A percentile compares a stretch with the other conserved stretches of the same genome.
Conservation (phyloP, 495 filamentous ascomycete species). For the Neurospora intermedia region DNA sequence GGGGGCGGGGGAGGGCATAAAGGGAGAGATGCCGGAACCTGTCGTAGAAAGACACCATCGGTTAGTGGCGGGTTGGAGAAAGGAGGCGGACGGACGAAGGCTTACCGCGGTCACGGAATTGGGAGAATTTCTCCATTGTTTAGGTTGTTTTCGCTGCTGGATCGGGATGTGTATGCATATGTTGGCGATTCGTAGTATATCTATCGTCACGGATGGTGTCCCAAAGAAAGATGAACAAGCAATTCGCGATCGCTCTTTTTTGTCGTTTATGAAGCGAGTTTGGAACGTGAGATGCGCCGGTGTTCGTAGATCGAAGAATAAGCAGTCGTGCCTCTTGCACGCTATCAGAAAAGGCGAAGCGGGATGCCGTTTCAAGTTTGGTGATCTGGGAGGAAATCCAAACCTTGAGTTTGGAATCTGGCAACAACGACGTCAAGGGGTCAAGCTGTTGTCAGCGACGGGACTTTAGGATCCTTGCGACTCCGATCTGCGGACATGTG, state of each 20-base stretch:
- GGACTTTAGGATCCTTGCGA: background rate
- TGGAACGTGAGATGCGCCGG: background rate
- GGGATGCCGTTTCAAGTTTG: background rate
- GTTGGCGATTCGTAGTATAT: background rate
- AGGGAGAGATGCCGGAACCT: conserved; percentile 96
- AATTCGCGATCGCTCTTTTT: background rate
- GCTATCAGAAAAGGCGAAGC: background rate
- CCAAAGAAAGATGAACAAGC: background rate
- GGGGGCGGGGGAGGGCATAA: conserved; percentile 65
- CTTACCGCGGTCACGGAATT: conserved; percentile 87
- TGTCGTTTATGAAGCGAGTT: background rate
- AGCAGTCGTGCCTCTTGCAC: background rate
- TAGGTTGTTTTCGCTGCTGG: background rate
- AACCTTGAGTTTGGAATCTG: background rate
- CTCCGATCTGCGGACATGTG: background rate
- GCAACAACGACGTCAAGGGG: background rate
- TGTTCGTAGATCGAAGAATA: background rate
- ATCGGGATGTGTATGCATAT: background rate
- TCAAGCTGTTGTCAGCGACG: background rate
- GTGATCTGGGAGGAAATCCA: background rate
- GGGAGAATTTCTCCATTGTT: conserved; percentile 92
- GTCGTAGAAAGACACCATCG: background rate
- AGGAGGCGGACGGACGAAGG: conserved; percentile 2
- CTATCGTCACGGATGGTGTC: background rate
- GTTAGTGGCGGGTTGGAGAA: conserved; percentile 8